These are phyloP conservation scores for Astrothelium subdiscretum DNA, from an alignment of 495 filamentous ascomycete species.

Conservation along the genomic window DNA sequence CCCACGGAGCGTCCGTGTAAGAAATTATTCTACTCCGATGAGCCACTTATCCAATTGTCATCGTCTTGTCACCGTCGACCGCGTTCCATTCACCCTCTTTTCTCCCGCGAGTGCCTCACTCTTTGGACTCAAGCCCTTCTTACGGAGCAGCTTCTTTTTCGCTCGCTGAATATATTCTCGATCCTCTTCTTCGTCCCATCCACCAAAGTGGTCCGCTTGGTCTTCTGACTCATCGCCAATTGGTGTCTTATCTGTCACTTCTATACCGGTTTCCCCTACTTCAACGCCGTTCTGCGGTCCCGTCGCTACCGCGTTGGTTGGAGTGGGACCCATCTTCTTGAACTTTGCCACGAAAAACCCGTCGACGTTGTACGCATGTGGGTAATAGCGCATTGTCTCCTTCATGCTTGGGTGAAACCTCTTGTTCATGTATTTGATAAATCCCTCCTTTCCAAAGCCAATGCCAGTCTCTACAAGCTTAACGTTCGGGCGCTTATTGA, in stretches of 20 bases:
- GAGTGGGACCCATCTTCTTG: conserved; percentile 76
- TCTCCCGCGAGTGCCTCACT: conserved; percentile 14
- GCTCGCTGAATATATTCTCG: conserved; percentile 47
- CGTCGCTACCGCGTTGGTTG: conserved; percentile 39
- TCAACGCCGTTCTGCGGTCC: conserved; percentile 19
- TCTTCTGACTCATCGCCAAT: conserved; percentile 34
- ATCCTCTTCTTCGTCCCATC: conserved; percentile 53
- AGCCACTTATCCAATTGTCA: too few species aligned
- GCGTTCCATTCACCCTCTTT: conserved; percentile 20
- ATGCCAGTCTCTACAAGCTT: conserved; percentile 86
- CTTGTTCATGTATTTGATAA: conserved; percentile 79
- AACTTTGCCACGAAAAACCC: conserved; percentile 98
- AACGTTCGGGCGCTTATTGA: conserved; percentile 84
- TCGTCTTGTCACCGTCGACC: too few species aligned
- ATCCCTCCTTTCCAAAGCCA: conserved; percentile 85
- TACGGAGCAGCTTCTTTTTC: conserved; percentile 43
- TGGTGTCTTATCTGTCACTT: conserved; percentile 35
- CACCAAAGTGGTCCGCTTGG: conserved; percentile 47
- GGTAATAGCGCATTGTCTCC: conserved; percentile 80
- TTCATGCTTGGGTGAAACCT: conserved; percentile 76
- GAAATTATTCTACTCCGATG: too few species aligned
- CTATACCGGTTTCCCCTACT: conserved; percentile 18
- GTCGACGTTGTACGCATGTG: conserved; percentile 91
- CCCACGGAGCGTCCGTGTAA: too few species aligned
- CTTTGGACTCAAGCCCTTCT: conserved; percentile 57